Conservation (phyloP, 148 eudicot genomes). For the Rheum nobile region DNA sequence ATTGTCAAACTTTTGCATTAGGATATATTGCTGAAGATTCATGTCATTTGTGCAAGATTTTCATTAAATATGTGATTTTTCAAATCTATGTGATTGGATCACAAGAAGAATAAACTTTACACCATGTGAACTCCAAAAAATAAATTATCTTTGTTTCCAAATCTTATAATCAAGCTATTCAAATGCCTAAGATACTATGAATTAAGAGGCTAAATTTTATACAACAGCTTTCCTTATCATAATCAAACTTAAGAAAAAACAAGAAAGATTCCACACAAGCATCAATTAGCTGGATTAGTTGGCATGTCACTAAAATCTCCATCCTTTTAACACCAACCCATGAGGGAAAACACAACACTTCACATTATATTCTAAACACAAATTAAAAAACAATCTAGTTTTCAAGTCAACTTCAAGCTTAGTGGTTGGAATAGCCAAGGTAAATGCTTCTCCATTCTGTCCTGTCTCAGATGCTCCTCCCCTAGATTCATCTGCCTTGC, state of each 20-base stretch:
- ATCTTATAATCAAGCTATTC: neutral
- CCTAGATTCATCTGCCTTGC: neutral
- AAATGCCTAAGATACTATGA: neutral
- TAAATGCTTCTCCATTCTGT: conserved; percentile 23
- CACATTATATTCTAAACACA: neutral
- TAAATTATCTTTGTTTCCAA: too few species aligned
- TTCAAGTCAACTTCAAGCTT: conserved; percentile 49
- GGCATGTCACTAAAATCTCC: conserved; percentile 3
- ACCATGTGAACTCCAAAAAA: neutral
- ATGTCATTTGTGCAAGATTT: too few species aligned
- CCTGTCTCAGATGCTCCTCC: conserved; percentile 23
- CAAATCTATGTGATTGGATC: neutral
- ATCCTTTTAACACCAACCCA: neutral
- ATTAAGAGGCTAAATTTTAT: neutral
- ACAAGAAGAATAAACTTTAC: neutral
- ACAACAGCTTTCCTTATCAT: neutral
- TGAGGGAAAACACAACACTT: neutral
- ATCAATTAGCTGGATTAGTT: neutral
- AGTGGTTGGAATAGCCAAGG: conserved; percentile 63
- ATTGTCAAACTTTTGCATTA: neutral
- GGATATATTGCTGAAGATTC: too few species aligned
- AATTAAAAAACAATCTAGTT: neutral
- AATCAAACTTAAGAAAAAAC: neutral
- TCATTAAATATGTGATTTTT: too few species aligned
- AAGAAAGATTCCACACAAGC: conserved; percentile 1